Evolutionary conservation across 257 asterid species (phyloP).

Genomic region (Solanum sitiens): DNA sequence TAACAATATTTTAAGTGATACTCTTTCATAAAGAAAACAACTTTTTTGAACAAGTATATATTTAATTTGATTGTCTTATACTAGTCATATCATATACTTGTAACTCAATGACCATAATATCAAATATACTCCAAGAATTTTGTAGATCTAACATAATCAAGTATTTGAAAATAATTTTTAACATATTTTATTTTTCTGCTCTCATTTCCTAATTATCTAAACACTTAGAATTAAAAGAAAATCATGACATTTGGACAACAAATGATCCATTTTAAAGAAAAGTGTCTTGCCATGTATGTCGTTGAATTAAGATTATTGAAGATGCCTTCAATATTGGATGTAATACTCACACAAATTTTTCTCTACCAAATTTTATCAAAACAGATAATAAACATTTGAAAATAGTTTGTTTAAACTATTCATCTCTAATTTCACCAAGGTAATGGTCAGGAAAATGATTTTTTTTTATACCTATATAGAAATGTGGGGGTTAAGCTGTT

Average conservation of each 20-base stretch:
- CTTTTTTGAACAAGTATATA: background rate
- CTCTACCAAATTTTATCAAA: background rate
- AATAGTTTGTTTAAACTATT: background rate
- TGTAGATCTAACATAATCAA: too few species aligned
- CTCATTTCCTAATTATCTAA: background rate
- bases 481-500: too few species aligned
- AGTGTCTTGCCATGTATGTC: background rate
- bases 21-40: background rate
- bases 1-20: background rate
- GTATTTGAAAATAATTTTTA: background rate
- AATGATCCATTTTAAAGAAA: background rate
- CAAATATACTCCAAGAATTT: background rate
- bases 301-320: background rate
- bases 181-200: background rate
- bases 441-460: background rate
- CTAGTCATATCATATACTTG: background rate
- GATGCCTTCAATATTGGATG: background rate
- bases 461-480: too few species aligned
- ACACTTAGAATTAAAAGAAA: background rate
- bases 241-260: background rate
- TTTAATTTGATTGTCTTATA: background rate
- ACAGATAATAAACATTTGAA: background rate
- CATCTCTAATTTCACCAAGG: background rate
- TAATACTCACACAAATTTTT: background rate
- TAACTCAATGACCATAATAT: background rate